Evolutionary conservation across 495 filamentous ascomycete species (phyloP).

Genomic region (Parathielavia appendiculata): DNA sequence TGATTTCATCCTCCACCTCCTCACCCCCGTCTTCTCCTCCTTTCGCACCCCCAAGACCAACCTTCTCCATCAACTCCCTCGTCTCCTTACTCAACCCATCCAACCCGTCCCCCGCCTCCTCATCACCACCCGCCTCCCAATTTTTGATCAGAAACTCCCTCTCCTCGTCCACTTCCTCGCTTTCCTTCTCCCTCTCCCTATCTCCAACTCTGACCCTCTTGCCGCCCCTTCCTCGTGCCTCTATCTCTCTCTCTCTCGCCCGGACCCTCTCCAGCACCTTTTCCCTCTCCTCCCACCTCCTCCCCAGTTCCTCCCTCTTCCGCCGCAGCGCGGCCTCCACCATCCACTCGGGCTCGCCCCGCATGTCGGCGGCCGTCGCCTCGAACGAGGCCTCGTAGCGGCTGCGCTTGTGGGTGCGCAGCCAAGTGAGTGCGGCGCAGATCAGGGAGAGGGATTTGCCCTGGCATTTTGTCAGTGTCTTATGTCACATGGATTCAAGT

Average conservation of each 20-base stretch:
- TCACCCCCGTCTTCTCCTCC: slow-evolving; percentile 42
- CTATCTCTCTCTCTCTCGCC: slow-evolving; percentile 60
- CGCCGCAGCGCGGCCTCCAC: slow-evolving; percentile 63
- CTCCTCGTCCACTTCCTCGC: slow-evolving; percentile 53
- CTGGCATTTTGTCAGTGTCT: slow-evolving; percentile 41
- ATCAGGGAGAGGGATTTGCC: slow-evolving; percentile 98
- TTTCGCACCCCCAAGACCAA: slow-evolving; percentile 38
- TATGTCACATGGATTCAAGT: too few relatives aligned
- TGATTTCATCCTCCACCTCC: slow-evolving; percentile 55
- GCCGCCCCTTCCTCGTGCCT: slow-evolving; percentile 32
- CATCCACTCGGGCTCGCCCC: slow-evolving; percentile 86
- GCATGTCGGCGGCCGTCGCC: slow-evolving; percentile 41
- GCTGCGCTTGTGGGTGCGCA: slow-evolving; percentile 74
- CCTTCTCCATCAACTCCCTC: slow-evolving; percentile 57
- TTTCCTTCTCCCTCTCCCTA: slow-evolving; percentile 26
- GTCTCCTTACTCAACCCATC: slow-evolving; percentile 57
- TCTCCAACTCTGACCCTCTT: slow-evolving; percentile 28
- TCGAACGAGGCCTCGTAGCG: slow-evolving; percentile 50
- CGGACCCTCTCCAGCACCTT: slow-evolving; percentile 60
- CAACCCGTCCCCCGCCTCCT: slow-evolving; percentile 30
- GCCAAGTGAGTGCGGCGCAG: slow-evolving; percentile 88
- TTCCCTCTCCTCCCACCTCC: slow-evolving; percentile 67
- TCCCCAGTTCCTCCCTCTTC: slow-evolving; percentile 60
- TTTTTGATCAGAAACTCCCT: slow-evolving; percentile 72
- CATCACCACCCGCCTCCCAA: slow-evolving; percentile 67